Percentiles rank a stretch among this genome's conserved stretches.
These are phyloP conservation scores for Sugiyamaella grinbergsii DNA, from an alignment of 1,139 yeast species.

Conservation along the genomic window DNA sequence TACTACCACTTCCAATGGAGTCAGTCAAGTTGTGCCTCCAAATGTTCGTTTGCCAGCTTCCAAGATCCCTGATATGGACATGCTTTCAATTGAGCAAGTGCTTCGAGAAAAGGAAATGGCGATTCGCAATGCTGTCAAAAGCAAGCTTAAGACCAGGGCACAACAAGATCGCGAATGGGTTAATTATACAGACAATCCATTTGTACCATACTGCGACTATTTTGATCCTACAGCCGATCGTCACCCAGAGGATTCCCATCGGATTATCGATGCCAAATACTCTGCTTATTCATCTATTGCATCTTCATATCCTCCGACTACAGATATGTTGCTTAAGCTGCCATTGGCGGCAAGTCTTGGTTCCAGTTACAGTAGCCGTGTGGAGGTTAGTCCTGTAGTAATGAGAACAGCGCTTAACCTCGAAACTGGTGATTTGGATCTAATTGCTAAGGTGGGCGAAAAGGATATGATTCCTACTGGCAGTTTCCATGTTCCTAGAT, in stretches of 20 bases:
- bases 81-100: slow-evolving; percentile 78
- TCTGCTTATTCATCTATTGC: slow-evolving; percentile 82
- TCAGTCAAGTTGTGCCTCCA: slow-evolving; percentile 55
- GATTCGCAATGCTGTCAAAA: slow-evolving; percentile 77
- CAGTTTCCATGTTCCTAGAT: slow-evolving; percentile 38
- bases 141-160: slow-evolving; percentile 72
- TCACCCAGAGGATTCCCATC: slow-evolving; percentile 28
- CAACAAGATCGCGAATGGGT: slow-evolving; percentile 73
- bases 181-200: slow-evolving; percentile 88
- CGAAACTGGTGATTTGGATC: slow-evolving; percentile 28
- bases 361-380: slow-evolving; percentile 36
- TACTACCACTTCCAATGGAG: slow-evolving; percentile 24
- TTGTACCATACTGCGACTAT: slow-evolving; percentile 80
- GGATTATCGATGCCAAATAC: slow-evolving; percentile 57
- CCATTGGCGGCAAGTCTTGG: slow-evolving; percentile 39
- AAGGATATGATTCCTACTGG: slow-evolving; percentile 34
- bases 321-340: slow-evolving; percentile 38
- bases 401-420: slow-evolving; percentile 28
- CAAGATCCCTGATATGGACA: slow-evolving; percentile 88
- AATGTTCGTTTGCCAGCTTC: slow-evolving; percentile 87
- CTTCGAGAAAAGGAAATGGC: slow-evolving; percentile 76
- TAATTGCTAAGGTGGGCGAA: slow-evolving; percentile 31
- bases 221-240: slow-evolving; percentile 49
- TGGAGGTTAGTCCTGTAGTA: slow-evolving; percentile 35
- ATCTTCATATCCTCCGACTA: slow-evolving; percentile 70